Conservation (phyloP, 192 early-diverging fungal species). For the Coemansia sp. region DNA sequence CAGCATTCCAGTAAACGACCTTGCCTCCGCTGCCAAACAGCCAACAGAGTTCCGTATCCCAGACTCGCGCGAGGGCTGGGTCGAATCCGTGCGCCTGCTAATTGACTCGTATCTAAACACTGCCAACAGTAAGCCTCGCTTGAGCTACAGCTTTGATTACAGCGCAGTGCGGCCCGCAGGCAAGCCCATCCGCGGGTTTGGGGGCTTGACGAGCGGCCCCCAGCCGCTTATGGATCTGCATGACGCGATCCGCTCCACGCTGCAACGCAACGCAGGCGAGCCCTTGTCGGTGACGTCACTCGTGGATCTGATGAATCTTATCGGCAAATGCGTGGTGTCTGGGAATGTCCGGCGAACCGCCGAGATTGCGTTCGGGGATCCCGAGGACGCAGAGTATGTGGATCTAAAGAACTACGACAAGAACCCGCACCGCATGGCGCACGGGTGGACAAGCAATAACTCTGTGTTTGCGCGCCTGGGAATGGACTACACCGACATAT, state of each 20-base stretch:
- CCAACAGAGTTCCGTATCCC: constrained; percentile 23
- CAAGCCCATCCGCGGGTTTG: constrained; percentile 53
- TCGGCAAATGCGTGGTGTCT: constrained; percentile 57
- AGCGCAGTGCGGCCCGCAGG: constrained; percentile 27
- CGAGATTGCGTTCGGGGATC: constrained; percentile 58
- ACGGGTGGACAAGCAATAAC: constrained; percentile 59
- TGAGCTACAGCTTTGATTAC: constrained; percentile 38
- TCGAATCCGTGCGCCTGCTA: constrained; percentile 38
- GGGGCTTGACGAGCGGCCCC: constrained; percentile 51
- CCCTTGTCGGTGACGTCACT: constrained; percentile 26
- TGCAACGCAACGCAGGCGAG: constrained; percentile 1
- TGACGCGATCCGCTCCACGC: constrained; percentile 20
- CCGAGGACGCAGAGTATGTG: constrained; percentile 48
- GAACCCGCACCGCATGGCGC: constrained; percentile 53
- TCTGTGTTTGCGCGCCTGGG: constrained; percentile 52
- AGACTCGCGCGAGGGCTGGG: constrained; percentile 59
- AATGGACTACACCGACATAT: constrained; percentile 46
- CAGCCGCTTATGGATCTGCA: constrained; percentile 47
- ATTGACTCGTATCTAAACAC: constrained; percentile 51
- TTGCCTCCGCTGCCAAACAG: background rate
- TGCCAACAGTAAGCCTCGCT: too few relatives aligned
- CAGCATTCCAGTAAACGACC: background rate
- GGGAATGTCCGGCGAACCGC: constrained; percentile 59
- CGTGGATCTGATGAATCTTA: constrained; percentile 59
- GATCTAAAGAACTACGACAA: constrained; percentile 56